A percentile compares a stretch with the other conserved stretches of the same genome.
These are phyloP conservation scores for Russula earlei DNA, from an alignment of 768 basidiomycete genomes.

Conservation along the genomic window DNA sequence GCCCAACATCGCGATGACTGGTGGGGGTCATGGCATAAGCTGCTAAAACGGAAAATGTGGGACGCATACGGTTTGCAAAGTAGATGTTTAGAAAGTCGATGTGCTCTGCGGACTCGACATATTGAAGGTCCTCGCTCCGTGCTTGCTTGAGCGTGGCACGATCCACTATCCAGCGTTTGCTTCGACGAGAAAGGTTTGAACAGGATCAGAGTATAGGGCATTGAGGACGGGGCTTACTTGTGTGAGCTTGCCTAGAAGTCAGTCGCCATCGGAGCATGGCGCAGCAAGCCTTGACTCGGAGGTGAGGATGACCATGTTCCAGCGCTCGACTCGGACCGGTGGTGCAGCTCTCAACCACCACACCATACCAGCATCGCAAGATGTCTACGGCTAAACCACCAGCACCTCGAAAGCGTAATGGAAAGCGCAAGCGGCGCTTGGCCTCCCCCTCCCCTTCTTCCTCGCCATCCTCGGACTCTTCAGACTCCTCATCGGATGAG, in stretches of 20 bases:
- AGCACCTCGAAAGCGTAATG: conserved; percentile 24
- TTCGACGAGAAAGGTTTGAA: conserved; percentile 26
- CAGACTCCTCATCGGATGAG: conserved; percentile 19
- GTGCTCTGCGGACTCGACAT: conserved; percentile 67
- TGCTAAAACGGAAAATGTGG: neutral
- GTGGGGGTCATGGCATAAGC: too few species aligned
- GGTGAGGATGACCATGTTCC: too few species aligned
- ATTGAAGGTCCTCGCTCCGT: conserved; percentile 67
- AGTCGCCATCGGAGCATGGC: conserved; percentile 52
- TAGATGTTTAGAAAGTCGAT: conserved; percentile 80
- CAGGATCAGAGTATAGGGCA: neutral
- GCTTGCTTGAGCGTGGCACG: conserved; percentile 64
- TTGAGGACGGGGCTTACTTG: conserved; percentile 46
- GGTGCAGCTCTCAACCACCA: too few species aligned
- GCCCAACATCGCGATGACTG: conserved; percentile 81
- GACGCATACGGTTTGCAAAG: conserved; percentile 63
- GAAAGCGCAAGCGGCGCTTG: conserved; percentile 30
- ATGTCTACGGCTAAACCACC: conserved; percentile 21
- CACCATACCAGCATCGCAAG: neutral
- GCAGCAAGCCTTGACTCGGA: too few species aligned
- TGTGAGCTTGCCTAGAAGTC: conserved; percentile 93
- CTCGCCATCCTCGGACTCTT: too few species aligned
- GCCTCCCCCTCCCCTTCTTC: conserved; percentile 20
- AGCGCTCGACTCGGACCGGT: neutral
- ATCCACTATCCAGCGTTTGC: conserved; percentile 90